phyloP scores from a whole-genome alignment of 192 early-diverging fungal genomes.

The Spizellomyces punctatus region DNA sequence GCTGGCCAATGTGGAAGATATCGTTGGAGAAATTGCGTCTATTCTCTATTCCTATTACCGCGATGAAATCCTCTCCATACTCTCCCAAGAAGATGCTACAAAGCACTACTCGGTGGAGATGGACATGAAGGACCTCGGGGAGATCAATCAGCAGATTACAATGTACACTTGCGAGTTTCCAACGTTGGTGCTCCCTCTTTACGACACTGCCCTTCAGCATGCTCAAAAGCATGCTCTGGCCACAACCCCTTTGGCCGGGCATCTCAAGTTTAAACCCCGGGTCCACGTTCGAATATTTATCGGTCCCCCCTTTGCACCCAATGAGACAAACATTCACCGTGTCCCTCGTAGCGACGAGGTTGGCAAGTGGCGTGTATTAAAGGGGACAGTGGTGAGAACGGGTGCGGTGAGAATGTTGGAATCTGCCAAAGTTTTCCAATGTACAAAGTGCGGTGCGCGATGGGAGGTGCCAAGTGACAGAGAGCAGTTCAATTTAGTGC shows the following conservation, averaged over 20 bases:
- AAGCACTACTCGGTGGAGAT: conserved; percentile 38
- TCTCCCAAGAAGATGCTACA: conserved; percentile 23
- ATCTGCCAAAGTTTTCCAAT: conserved; percentile 52
- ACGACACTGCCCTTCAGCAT: conserved; percentile 10
- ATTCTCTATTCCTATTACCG: neutral
- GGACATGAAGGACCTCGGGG: conserved; percentile 19
- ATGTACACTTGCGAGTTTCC: conserved; percentile 24
- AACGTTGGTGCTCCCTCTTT: conserved; percentile 1
- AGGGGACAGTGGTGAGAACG: conserved; percentile 70
- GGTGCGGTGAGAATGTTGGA: conserved; percentile 74
- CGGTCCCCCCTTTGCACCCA: conserved; percentile 1
- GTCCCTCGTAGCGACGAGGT: conserved; percentile 63
- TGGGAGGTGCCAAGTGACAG: conserved; percentile 63
- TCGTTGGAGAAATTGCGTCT: conserved; percentile 8
- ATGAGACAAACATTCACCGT: conserved; percentile 39
- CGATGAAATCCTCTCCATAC: conserved; percentile 18
- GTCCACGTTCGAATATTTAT: conserved; percentile 9
- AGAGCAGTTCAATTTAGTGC: conserved; percentile 66
- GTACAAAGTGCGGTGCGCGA: conserved; percentile 57
- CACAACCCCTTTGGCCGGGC: neutral
- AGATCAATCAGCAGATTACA: conserved; percentile 19
- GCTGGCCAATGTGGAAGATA: neutral
- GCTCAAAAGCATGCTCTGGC: conserved; percentile 14
- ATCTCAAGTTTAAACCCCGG: conserved; percentile 34
- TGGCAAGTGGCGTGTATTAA: conserved; percentile 59